Evolutionary conservation across 73 alveolate species (phyloP).

Genomic region (Uronychia setigera): DNA sequence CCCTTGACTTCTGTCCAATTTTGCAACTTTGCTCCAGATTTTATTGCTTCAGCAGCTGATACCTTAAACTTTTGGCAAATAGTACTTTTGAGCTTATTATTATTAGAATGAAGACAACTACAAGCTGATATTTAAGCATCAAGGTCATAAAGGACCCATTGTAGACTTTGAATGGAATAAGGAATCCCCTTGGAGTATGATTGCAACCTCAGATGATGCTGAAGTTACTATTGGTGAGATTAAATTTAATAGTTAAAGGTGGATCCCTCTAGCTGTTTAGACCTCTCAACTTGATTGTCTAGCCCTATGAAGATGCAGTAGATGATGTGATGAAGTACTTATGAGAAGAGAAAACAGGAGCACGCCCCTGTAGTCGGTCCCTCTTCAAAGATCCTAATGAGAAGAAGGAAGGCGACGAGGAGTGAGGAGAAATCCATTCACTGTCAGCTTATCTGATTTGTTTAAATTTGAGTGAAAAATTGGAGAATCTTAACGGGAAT

Average conservation of each 20-base stretch:
- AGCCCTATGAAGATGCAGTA: conserved; percentile 24
- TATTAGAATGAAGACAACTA: conserved; percentile 3
- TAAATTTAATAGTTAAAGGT: conserved; percentile 15
- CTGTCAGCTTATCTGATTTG: background rate
- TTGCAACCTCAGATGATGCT: conserved; percentile 57
- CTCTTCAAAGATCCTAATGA: too few species aligned
- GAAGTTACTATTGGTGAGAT: conserved; percentile 22
- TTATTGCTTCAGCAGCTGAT: conserved; percentile 61
- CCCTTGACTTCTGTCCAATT: conserved; percentile 52
- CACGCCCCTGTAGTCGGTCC: too few species aligned
- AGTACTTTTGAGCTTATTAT: background rate
- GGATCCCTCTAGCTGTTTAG: conserved; percentile 44
- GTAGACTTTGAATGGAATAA: conserved; percentile 68
- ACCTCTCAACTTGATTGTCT: conserved; percentile 42
- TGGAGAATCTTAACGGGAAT: background rate
- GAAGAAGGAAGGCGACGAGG: too few species aligned
- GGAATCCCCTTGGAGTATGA: conserved; percentile 41
- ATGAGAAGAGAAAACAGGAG: background rate
- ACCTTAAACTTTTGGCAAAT: conserved; percentile 33
- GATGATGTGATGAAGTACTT: background rate
- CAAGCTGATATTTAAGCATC: conserved; percentile 50
- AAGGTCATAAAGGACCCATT: conserved; percentile 62
- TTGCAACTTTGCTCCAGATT: conserved; percentile 30
- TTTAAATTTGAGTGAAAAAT: background rate
- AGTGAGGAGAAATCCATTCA: background rate